These are phyloP conservation scores for Crataegus laevigata DNA, from an alignment of 306 rosid species.

Conservation along the genomic window DNA sequence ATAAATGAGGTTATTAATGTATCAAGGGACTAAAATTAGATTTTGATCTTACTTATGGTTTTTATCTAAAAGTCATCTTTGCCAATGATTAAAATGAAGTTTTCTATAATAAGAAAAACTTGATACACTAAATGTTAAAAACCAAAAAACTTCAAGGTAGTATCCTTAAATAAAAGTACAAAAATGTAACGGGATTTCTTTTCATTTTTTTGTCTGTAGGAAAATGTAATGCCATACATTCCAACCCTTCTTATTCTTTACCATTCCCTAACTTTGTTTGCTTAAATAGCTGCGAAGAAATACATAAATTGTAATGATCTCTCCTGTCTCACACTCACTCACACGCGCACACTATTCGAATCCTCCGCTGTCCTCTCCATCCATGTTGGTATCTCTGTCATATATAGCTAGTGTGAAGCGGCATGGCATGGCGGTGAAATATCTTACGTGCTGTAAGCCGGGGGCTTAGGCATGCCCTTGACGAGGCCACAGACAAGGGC, in stretches of 20 bases:
- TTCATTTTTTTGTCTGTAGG: not conserved
- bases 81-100: no score
- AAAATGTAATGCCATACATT: not conserved
- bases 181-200: not conserved
- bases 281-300: conserved; percentile 6
- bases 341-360: not conserved
- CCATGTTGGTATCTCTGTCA: not conserved
- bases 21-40: no score
- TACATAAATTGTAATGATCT: not conserved
- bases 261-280: not conserved
- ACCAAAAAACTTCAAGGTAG: no score
- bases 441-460: conserved; percentile 14
- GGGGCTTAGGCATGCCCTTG: conserved; percentile 39
- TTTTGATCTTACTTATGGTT: no score
- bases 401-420: conserved; percentile 2
- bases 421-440: not conserved
- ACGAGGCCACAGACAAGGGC: conserved; percentile 39
- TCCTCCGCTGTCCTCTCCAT: not conserved
- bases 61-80: no score
- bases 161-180: not conserved
- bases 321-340: not conserved
- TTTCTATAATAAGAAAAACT: no score
- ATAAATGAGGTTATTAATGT: no score
- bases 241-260: conserved; percentile 3
- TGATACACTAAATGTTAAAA: no score